Evolutionary conservation across 768 basidiomycete genomes (phyloP), one percentile per base, ranked within the genome.

Genomic region (Trametes meyenii): DNA sequence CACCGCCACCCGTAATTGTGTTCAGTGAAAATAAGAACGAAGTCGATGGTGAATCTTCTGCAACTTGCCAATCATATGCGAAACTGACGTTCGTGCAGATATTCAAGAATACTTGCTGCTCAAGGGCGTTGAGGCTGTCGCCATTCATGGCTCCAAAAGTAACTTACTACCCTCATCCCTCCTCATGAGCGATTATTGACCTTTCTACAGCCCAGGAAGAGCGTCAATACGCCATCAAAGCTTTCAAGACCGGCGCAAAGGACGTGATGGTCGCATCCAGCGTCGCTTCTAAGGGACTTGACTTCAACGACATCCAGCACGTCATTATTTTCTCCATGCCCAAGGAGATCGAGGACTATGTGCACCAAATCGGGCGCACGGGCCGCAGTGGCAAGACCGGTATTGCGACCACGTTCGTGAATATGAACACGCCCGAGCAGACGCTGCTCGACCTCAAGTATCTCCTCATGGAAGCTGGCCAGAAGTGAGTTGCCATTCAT

Each of bases 1-100:
- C 97, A 0, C 89, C 97, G 0, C 97, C 97, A 7, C 97, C 97
- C 1, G 95, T 96, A 50, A 97, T 98, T 75, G 85, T 98, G 59
- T 99, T 99, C 74, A 94, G 91, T 65, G 97, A 99, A 72, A 98
- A 96, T 78, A 99, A 99, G 81, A 98, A 99, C 71, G 97, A 99
- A 73, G 97, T 99, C n/a, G 97, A 99, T 71, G 96, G 95, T 95
- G 66, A 68, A 60, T 50, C 21, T 45, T 26, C 36, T 21, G 63
- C 21, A 19, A 2, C 7, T 5, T 8, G 58, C 61, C 42, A 4
- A 21, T 50, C 58, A n/a, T 17, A 16, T 6, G 54, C 39, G 19
- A 8, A 23, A 44, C 54, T 56, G 38, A 52, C 23, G n/a, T 17
- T 14, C 46, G 13, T n/a, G 5, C 67, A 96, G 96, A 99, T 73